phyloP scores from a whole-genome alignment of 2,329 filamentous ascomycete genomes.

The Rhynchosporium agropyri region DNA sequence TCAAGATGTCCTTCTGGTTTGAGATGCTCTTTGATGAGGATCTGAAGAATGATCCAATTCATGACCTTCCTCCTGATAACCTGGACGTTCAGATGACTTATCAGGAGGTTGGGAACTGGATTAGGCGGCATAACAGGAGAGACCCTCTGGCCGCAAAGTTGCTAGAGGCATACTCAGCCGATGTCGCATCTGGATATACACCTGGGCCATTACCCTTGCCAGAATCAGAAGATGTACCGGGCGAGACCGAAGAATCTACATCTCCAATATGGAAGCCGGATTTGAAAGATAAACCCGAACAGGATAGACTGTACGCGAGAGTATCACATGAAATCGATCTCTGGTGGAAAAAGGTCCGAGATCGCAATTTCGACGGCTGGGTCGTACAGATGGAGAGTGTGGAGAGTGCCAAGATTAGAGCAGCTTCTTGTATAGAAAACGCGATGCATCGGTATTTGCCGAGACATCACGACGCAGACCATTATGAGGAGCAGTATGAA shows the following conservation, averaged over 20 bases:
- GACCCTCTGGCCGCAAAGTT: slow-evolving; percentile 58
- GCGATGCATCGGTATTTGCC: slow-evolving; percentile 54
- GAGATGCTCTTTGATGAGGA: slow-evolving; percentile 66
- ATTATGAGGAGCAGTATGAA: slow-evolving; percentile 55
- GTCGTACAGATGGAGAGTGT: slow-evolving; percentile 61
- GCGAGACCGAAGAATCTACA: slow-evolving; percentile 33
- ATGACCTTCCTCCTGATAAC: slow-evolving; percentile 51
- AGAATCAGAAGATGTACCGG: slow-evolving; percentile 25
- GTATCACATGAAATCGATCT: slow-evolving; percentile 66
- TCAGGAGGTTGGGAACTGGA: slow-evolving; percentile 63
- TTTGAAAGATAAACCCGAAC: slow-evolving; percentile 58
- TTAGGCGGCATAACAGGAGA: slow-evolving; percentile 61
- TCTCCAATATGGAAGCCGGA: slow-evolving; percentile 44
- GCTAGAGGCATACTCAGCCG: slow-evolving; percentile 55
- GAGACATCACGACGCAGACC: slow-evolving; percentile 42
- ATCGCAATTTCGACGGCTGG: slow-evolving; percentile 63
- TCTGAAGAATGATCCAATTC: slow-evolving; percentile 53
- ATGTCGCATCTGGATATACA: slow-evolving; percentile 40
- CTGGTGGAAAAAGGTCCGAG: slow-evolving; percentile 65
- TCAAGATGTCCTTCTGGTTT: slow-evolving; percentile 72
- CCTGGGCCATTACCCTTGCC: slow-evolving; percentile 37
- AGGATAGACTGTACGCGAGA: slow-evolving; percentile 60
- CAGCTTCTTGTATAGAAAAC: slow-evolving; percentile 61
- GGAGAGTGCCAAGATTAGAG: slow-evolving; percentile 59
- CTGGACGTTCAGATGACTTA: slow-evolving; percentile 61